These are phyloP conservation scores for Lipomyces kockii DNA, from an alignment of 805 yeast genomes.

Conservation along the genomic window DNA sequence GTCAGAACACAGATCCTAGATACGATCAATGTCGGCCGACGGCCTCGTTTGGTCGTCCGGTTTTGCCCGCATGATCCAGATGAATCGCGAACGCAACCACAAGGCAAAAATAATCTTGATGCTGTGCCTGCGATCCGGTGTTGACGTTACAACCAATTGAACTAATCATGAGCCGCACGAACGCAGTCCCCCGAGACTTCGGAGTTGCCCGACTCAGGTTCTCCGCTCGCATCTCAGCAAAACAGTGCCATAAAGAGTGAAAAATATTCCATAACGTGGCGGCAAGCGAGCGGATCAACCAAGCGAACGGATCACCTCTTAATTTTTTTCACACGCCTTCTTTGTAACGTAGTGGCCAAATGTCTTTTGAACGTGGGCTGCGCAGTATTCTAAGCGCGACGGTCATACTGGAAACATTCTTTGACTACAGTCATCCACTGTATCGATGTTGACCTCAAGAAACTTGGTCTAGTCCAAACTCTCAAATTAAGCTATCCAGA, in stretches of 20 bases:
- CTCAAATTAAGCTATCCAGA: too few relatives aligned
- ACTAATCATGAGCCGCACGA: constrained; percentile 12
- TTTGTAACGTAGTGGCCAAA: too few relatives aligned
- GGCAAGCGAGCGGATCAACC: too few relatives aligned
- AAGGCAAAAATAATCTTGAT: neutral
- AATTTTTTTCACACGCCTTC: too few relatives aligned
- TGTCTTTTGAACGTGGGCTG: too few relatives aligned
- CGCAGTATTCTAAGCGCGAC: too few relatives aligned
- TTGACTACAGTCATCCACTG: too few relatives aligned
- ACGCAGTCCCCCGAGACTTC: constrained; percentile 21
- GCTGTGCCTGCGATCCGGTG: neutral
- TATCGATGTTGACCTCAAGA: too few relatives aligned
- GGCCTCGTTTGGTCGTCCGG: too few relatives aligned
- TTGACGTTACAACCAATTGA: neutral
- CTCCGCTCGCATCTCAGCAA: neutral
- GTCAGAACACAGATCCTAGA: neutral
- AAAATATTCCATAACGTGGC: neutral
- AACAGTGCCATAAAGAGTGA: neutral
- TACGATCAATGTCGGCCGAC: neutral
- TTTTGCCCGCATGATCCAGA: neutral
- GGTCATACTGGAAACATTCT: too few relatives aligned
- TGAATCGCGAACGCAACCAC: neutral
- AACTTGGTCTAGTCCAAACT: too few relatives aligned
- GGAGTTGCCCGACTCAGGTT: constrained; percentile 18
- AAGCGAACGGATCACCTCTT: too few relatives aligned